Evolutionary conservation across 2,329 filamentous ascomycete genomes (phyloP), one percentile per base, ranked within the genome.

Genomic region (Cladorrhinum sp.): DNA sequence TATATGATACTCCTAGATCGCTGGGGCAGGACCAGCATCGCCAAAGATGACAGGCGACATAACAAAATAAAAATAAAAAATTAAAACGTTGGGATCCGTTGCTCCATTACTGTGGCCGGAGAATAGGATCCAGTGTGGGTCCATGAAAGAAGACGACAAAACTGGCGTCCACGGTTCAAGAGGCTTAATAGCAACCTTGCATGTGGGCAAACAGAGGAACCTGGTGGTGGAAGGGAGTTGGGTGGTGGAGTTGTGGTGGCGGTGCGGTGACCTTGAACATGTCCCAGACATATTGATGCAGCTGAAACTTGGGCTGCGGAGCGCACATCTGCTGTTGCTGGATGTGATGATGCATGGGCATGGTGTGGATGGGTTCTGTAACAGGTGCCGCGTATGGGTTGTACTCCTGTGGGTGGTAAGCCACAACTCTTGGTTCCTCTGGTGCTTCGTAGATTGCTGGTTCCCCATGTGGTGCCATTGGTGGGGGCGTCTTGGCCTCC

Each of bases 161-260:
- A 46, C 54, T 51, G 18, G 50, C 14, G 12, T 10, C 33, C 33
- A 2, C 14, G 33, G 33, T 9, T 12, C 8, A 36, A 36, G 33
- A 36, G 12, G 33, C 24, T 59, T 80, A 83, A 72, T 81, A 79
- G 69, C 75, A 83, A 61, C 80, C 79, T 71, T 80, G 82, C 60
- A 82, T 77, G 62, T 81, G 77, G 55, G 77, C 73, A 67, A 84
- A 77, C 57, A 84, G 74, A 33, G 80, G 77, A 61, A 82, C 77
- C 71, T 82, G 82, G 51, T 80, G 79, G 62, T 83, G 81, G 60
- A 84, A 83, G 23, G 79, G 76, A 54, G 79, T 73, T 61, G 80
- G 76, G 60, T 81, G 77, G 64, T 82, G 80, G 42, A 81, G 74
- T 54, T 76, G 76, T 23, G 79, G 77, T 55, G 75, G 55, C 10